Evolutionary conservation across 139 green algal genomes (phyloP), one percentile per base, ranked within the genome.

Genomic region (Gonium pectorale): DNA sequence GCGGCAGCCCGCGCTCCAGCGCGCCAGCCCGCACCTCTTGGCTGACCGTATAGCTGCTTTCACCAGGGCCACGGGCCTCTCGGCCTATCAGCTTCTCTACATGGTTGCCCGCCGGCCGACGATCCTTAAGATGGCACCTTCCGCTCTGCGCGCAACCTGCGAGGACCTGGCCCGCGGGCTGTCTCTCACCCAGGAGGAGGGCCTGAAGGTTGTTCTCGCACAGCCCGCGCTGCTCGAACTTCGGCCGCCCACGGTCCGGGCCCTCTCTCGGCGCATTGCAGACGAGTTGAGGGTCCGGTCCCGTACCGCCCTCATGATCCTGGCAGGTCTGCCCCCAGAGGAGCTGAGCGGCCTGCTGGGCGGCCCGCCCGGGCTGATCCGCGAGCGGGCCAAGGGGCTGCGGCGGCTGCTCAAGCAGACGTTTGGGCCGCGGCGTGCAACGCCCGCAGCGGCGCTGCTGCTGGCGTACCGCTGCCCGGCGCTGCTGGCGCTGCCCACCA

Each of bases 51-150:
- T 85, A 1, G 46, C 26, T 13, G 64, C 63, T 37, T 85, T 78
- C 79, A 43, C 31, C 17, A 46, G 79, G 17, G 64, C 37, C 37
- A 67, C 35, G 3, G 64, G 64, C 46, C 24, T 77, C 8, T n/a
- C 35, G 26, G 26, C 35, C 49, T 85, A 85, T 49, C 41, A 77
- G 38, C n/a, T 85, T 33, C 63, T 85, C 33, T 85, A 85, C 64
- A 68, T 85, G 46, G 37, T 44, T 0, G 79, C 79, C 31, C 79
- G 79, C 5, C 60, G 13, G 49, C 79, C 79, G 24, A 40, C 46
- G 19, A 29, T 85, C 44, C 63, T 85, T 24, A 31, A 54, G 33
- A 35, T 85, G 29, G 5, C 64, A 5, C 79, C 63, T 7, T 0
- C 44, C 9, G 79, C 0, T 8, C 37, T 85, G 33, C 7, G 3